Evolutionary conservation across 192 early-diverging fungal species (phyloP).

Genomic region (Rhizoclosmatium globosum): DNA sequence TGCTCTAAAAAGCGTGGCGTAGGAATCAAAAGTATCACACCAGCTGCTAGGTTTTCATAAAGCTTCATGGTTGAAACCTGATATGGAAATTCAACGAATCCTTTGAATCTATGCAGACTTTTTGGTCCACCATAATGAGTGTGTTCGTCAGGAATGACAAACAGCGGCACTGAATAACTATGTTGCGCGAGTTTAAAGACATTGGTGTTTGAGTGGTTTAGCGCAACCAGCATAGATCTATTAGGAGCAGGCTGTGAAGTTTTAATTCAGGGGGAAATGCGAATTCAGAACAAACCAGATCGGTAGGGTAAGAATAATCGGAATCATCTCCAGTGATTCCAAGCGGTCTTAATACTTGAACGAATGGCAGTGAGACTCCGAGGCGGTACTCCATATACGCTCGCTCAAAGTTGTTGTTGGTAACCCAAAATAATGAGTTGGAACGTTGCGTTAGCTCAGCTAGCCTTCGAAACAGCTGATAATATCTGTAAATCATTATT

Average conservation of each 20-base stretch:
- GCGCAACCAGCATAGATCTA: not conserved
- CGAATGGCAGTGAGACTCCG: constrained; percentile 3
- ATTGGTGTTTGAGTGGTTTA: constrained; percentile 14
- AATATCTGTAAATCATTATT: not conserved
- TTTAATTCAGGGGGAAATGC: not conserved
- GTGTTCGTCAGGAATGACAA: constrained; percentile 19
- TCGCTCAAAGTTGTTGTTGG: constrained; percentile 34
- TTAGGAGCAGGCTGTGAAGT: not conserved
- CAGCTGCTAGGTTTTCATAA: constrained; percentile 36
- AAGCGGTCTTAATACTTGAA: constrained; percentile 19
- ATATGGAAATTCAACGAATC: constrained; percentile 33
- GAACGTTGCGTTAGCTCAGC: not conserved
- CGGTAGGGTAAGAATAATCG: not conserved
- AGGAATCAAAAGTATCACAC: constrained; percentile 25
- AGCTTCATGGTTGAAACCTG: constrained; percentile 37
- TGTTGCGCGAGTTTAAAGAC: constrained; percentile 1
- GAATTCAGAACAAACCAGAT: not conserved
- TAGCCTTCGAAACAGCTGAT: constrained; percentile 3
- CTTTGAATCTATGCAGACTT: constrained; percentile 22
- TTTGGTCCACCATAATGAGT: constrained; percentile 29
- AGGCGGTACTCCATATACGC: constrained; percentile 27
- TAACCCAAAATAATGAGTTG: constrained; percentile 2
- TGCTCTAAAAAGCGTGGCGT: constrained; percentile 28
- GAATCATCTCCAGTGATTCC: not conserved
- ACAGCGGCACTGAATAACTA: not conserved